Evolutionary conservation across 768 basidiomycete genomes (phyloP), one percentile per base, ranked within the genome.

Genomic region (Leccinum imitatum): DNA sequence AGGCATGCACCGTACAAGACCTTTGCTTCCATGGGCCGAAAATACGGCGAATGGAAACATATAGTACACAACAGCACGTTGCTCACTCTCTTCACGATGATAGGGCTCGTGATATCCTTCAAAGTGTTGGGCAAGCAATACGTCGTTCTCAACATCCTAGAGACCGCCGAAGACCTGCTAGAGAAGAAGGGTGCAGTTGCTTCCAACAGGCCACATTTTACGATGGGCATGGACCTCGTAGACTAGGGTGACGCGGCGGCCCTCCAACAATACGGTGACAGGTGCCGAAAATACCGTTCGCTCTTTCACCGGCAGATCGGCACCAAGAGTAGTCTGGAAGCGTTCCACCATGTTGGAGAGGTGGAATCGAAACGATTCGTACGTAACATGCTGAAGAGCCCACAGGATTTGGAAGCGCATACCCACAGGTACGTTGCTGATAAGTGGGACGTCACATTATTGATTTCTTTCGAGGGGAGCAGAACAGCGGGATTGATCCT

Each of bases 1-100:
- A 71, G 71, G 14, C 72, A 77, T 41, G 71, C 76, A 50, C 79
- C 81, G 58, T 84, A 83, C 81, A 58, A 80, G 17, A 81, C 79
- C 0, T 83, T 83, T 58, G 76, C 78, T 5, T 71, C 73, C n/a
- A 14, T 47, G 60, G 33, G 37, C 39, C 74, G 81, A 61, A 70
- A 71, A 68, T 85, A 78, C 62, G 85, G 85, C 79, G 65, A 59
- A 76, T 68, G 41, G 31, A 5, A 17, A 31, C 10, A 19, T 15
- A n/a, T 54, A 59, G 23, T 39, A 19, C 5, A 8, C 9, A 9
- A 46, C n/a, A 21, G 46, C 6, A 3, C 17, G 1, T 53, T 6
- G 17, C 9, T 57, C 5, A 59, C 35, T 3, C 61, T 79, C 6
- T 39, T 39, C 37, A 17, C 0, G 1, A 52, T 65, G 2, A 15